Evolutionary conservation across 1,139 yeast species (phyloP).

Genomic region (Hanseniaspora gamundiae): DNA sequence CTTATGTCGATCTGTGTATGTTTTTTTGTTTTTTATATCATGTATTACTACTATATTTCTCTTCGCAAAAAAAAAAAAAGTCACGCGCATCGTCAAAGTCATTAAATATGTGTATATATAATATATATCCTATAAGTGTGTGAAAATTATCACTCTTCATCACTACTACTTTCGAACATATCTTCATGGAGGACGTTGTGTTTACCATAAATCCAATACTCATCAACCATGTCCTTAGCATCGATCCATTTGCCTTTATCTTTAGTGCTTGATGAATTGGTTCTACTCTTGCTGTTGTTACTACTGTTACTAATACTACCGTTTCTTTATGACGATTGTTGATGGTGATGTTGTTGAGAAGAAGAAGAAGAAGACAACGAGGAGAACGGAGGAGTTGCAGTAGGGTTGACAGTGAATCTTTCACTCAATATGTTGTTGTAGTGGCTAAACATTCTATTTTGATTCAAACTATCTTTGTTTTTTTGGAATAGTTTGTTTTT

Average conservation of each 20-base stretch:
- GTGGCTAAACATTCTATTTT: constrained; percentile 6
- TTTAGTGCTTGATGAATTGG: background rate
- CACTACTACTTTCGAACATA: constrained; percentile 8
- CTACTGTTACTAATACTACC: background rate
- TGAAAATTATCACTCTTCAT: constrained; percentile 3
- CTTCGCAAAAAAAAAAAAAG: too few relatives aligned
- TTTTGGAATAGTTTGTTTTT: background rate
- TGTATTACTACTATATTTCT: too few relatives aligned
- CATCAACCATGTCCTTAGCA: constrained; percentile 5
- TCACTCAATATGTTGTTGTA: constrained; percentile 14
- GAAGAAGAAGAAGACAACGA: background rate
- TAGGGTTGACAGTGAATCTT: background rate
- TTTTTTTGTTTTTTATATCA: too few relatives aligned
- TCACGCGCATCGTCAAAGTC: too few relatives aligned
- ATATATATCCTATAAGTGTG: background rate
- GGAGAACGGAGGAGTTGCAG: background rate
- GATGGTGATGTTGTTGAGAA: background rate
- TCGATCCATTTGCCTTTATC: constrained; percentile 3
- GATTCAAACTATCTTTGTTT: constrained; percentile 1
- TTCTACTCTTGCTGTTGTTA: background rate
- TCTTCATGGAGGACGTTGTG: constrained; percentile 4
- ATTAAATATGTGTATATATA: background rate
- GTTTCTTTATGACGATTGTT: too few relatives aligned
- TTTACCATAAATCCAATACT: constrained; percentile 6
- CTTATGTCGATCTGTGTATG: too few relatives aligned